Percentiles rank a stretch among this genome's conserved stretches.
Evolutionary conservation across 768 basidiomycete species (phyloP).

Genomic region (Cystofilobasidium ferigula): DNA sequence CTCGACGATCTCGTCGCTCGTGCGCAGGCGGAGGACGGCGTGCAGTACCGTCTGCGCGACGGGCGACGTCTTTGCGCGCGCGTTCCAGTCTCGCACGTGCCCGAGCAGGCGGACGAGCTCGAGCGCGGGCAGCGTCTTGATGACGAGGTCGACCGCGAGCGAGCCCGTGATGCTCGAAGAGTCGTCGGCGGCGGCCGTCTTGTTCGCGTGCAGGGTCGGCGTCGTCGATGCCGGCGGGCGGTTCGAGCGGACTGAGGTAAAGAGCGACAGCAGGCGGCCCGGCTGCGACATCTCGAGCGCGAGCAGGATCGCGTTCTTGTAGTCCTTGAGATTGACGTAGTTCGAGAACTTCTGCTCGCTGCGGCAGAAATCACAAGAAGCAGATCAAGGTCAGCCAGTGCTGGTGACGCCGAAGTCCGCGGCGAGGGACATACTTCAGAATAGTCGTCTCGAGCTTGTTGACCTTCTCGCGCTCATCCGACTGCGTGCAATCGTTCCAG

Average conservation of each 20-base stretch:
- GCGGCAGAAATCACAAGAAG: constrained; percentile 2
- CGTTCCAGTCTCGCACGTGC: constrained; percentile 86
- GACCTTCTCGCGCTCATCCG: constrained; percentile 64
- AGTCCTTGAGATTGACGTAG: constrained; percentile 76
- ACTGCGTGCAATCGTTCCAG: constrained; percentile 90
- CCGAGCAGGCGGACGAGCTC: constrained; percentile 72
- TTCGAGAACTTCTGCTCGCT: constrained; percentile 96
- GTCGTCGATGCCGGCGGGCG: constrained; percentile 20
- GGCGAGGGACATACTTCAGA: constrained; percentile 54
- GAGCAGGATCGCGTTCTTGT: constrained; percentile 77
- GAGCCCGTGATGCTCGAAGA: constrained; percentile 51
- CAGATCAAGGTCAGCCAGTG: neutral
- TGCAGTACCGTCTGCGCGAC: constrained; percentile 77
- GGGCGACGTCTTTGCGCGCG: constrained; percentile 72
- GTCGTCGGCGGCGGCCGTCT: constrained; percentile 11
- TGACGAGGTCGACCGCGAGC: constrained; percentile 64
- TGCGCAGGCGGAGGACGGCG: constrained; percentile 64
- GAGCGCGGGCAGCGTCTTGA: constrained; percentile 55
- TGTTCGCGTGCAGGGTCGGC: constrained; percentile 27
- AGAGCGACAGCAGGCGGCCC: constrained; percentile 67
- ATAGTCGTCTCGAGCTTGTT: constrained; percentile 60
- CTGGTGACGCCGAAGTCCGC: neutral
- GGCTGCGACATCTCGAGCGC: constrained; percentile 91
- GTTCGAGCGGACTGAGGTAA: constrained; percentile 50
- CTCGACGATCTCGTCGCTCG: constrained; percentile 59